phyloP scores from a whole-genome alignment of 1,284 basidiomycete genomes.

The Irpex sp. region DNA sequence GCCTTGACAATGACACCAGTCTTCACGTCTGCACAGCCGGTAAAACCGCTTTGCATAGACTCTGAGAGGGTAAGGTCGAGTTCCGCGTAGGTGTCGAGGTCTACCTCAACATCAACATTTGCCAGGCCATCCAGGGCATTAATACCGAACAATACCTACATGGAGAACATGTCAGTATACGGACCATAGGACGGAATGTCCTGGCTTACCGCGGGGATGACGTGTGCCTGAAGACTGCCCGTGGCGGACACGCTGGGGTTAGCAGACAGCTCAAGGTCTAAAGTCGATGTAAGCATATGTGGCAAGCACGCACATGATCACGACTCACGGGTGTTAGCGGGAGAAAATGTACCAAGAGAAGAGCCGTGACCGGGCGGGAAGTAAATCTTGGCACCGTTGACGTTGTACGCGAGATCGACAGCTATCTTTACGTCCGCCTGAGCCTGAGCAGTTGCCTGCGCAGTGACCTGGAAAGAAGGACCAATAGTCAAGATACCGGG shows the following conservation, averaged over 20 bases:
- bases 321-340: constrained; percentile 34
- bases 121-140: constrained; percentile 30
- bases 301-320: neutral
- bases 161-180: neutral
- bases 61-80: constrained; percentile 22
- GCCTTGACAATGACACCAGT: constrained; percentile 22
- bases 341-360: constrained; percentile 19
- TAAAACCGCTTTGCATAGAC: constrained; percentile 4
- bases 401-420: constrained; percentile 31
- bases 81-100: constrained; percentile 38
- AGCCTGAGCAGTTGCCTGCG: constrained; percentile 23
- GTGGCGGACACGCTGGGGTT: constrained; percentile 35
- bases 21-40: constrained; percentile 26
- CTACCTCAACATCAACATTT: constrained; percentile 35
- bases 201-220: constrained; percentile 38
- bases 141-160: constrained; percentile 28
- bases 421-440: constrained; percentile 34
- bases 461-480: constrained; percentile 31
- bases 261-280: constrained; percentile 40
- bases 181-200: neutral
- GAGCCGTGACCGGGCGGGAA: constrained; percentile 34
- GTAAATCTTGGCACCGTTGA: constrained; percentile 35
- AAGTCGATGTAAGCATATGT: constrained; percentile 6
- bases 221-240: constrained; percentile 40
- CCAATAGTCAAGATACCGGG: constrained; percentile 36